Evolutionary conservation across 1,284 basidiomycete genomes (phyloP).

Genomic region (Sparassis latifolia): DNA sequence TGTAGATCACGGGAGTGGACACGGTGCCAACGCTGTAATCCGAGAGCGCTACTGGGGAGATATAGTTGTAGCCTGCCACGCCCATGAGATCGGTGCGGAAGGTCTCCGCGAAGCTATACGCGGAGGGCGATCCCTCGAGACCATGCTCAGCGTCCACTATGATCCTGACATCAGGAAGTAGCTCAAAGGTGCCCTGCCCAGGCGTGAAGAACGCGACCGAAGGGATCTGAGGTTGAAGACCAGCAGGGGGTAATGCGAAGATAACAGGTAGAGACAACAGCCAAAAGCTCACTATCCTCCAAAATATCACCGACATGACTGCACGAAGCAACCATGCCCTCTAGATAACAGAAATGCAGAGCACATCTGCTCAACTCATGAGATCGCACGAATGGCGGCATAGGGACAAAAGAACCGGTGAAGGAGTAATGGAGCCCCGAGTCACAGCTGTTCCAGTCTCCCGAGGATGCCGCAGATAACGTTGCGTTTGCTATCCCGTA

Average conservation of each 20-base stretch:
- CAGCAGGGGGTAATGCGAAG: not conserved
- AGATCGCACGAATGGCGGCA: too few species aligned
- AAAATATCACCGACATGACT: not conserved
- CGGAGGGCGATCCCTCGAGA: conserved; percentile 15
- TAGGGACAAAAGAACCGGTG: too few species aligned
- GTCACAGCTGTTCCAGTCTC: too few species aligned
- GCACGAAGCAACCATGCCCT: not conserved
- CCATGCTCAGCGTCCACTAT: conserved; percentile 18
- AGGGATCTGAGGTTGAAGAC: conserved; percentile 19
- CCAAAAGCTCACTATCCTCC: not conserved
- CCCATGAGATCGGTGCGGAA: conserved; percentile 26
- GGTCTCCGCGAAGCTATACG: conserved; percentile 25
- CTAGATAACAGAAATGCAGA: too few species aligned
- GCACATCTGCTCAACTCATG: too few species aligned
- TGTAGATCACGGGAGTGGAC: conserved; percentile 18
- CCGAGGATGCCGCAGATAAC: too few species aligned
- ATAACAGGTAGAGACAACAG: not conserved
- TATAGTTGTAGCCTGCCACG: conserved; percentile 11
- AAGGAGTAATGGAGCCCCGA: too few species aligned
- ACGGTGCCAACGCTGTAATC: conserved; percentile 6
- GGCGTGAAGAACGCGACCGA: conserved; percentile 17
- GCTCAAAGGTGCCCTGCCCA: conserved; percentile 10
- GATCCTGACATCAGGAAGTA: conserved; percentile 14
- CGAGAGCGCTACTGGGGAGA: conserved; percentile 11
- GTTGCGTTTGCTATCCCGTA: too few species aligned